Percentiles rank a stretch among this genome's conserved stretches.
Evolutionary conservation across 768 basidiomycete genomes (phyloP).

Genomic region (Leucocoprinus birnbaumii): DNA sequence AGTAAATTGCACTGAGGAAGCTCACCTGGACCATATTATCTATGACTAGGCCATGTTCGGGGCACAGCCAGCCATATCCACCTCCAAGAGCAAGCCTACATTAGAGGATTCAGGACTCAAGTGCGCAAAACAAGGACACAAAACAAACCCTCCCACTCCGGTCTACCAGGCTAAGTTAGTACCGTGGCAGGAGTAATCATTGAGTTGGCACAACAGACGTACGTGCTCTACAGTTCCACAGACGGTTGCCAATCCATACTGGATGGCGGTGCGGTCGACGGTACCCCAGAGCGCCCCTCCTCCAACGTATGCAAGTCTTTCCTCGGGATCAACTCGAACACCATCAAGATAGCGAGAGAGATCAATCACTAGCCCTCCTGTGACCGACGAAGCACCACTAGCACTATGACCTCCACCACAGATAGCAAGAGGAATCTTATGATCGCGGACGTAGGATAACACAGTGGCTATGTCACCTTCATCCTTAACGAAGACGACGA

Average conservation of each 20-base stretch:
- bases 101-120: neutral
- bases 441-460: conserved; percentile 30
- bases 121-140: neutral
- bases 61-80: conserved; percentile 51
- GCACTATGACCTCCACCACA: conserved; percentile 45
- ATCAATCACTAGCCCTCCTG: conserved; percentile 47
- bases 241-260: conserved; percentile 41
- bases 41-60: conserved; percentile 39
- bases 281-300: conserved; percentile 43
- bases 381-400: conserved; percentile 36
- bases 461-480: conserved; percentile 34
- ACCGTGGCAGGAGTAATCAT: neutral
- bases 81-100: conserved; percentile 50
- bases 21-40: conserved; percentile 43
- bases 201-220: conserved; percentile 4
- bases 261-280: conserved; percentile 39
- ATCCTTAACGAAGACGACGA: conserved; percentile 41
- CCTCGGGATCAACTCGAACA: conserved; percentile 33
- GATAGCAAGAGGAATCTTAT: conserved; percentile 35
- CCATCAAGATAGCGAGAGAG: conserved; percentile 36
- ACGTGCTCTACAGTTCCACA: conserved; percentile 47
- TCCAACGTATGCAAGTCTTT: conserved; percentile 35
- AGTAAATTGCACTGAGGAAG: neutral
- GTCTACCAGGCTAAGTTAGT: conserved; percentile 27
- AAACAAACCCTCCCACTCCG: conserved; percentile 45